A percentile compares a stretch with the other conserved stretches of the same genome.
Evolutionary conservation across 2,329 filamentous ascomycete species (phyloP).

Genomic region (Zymoseptoria crescenta): DNA sequence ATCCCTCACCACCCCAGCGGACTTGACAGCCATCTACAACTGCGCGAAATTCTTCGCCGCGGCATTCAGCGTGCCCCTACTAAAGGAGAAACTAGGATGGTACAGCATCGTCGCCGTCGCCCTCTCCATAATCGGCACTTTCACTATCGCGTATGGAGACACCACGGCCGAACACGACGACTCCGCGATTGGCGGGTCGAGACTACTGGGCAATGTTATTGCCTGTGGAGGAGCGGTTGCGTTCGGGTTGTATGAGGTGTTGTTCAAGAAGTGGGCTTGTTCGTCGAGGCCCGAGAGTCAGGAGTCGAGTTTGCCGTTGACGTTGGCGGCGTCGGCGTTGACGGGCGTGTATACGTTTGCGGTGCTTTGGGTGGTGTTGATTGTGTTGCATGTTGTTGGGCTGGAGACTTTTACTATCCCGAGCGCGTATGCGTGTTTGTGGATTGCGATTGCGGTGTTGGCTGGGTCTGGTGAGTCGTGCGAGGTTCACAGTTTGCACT

Average conservation of each 20-base stretch:
- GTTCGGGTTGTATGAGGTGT: conserved; percentile 29
- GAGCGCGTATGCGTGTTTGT: conserved; percentile 19
- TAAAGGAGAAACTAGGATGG: conserved; percentile 24
- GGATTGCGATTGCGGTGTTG: conserved; percentile 24
- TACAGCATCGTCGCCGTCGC: conserved; percentile 23
- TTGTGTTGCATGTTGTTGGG: conserved; percentile 24
- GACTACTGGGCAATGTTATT: conserved; percentile 26
- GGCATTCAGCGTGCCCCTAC: conserved; percentile 25
- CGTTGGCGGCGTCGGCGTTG: conserved; percentile 25
- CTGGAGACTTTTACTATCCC: conserved; percentile 25
- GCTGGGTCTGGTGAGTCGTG: conserved; percentile 19
- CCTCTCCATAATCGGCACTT: conserved; percentile 27
- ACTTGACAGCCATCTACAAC: conserved; percentile 31
- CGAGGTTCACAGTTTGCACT: not conserved
- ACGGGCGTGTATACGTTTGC: conserved; percentile 27
- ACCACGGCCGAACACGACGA: conserved; percentile 20
- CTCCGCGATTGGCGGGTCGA: conserved; percentile 18
- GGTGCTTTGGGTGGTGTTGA: conserved; percentile 23
- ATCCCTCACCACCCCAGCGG: conserved; percentile 26
- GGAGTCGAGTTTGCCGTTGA: conserved; percentile 23
- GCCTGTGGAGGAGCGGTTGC: conserved; percentile 26
- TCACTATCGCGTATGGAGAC: conserved; percentile 29
- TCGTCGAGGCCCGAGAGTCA: conserved; percentile 20
- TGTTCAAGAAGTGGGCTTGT: conserved; percentile 31
- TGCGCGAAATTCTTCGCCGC: conserved; percentile 30